Evolutionary conservation across 148 eudicot genomes (phyloP), one percentile per base, ranked within the genome.

Genomic region (Spergularia bocconei): DNA sequence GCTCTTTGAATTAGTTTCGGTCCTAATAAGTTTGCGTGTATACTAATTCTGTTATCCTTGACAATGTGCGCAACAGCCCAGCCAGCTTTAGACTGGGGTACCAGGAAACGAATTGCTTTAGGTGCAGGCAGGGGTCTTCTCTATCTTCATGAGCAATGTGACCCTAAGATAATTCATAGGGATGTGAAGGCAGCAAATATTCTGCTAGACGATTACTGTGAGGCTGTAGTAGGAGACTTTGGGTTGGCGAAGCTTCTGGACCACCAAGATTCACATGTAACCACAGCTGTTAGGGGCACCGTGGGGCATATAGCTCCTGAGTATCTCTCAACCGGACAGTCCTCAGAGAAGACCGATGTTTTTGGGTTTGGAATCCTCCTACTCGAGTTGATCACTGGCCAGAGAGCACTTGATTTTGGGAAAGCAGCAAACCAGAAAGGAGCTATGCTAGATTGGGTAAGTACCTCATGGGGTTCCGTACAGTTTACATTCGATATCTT

Each of bases 121-220:
- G 98, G 98, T 61, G 96, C 98, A 54, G 97, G 90, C 17, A 83
- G 98, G 79, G 98, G 98, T 41, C 78, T 95, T 52, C 67, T 95
- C 21, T 95, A 95, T 78, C 90, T 95, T 59, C 98, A 95, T 58
- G 98, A 95, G 85, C 98, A 95, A 73, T 95, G 98, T 78, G 98
- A 95, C 70, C 98, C 98, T 2, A 95, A 95, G 84, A 95, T 95
- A 47, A 92, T 95, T 52, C 98, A 95, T 73, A 85, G 98, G 72
- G 98, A 95, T 79, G 98, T 95, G 33, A 95, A 95, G 82, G 98
- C 98, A 38, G 98, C 98, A 81, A 95, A 95, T 70, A 90, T 95
- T 65, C 80, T 95, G 67, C 93, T 95, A 1, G 98, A 95, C 14
- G 98, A 92, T 63, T 77, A 82, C 75, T 92, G 86, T 70, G 98